phyloP scores from a whole-genome alignment of 163 green algal species.

The Smithsoniella earleae region DNA sequence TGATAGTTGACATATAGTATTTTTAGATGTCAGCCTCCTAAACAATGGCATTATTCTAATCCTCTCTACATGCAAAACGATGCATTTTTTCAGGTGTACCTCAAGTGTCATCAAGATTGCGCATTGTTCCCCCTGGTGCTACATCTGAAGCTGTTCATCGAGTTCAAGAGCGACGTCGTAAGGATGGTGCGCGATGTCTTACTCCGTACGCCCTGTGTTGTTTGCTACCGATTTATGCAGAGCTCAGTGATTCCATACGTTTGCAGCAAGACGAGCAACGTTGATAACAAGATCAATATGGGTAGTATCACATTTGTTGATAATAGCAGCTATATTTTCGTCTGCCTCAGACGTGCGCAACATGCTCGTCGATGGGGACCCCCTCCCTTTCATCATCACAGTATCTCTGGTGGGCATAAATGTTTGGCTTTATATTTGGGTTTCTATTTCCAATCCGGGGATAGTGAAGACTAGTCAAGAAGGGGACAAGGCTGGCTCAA shows the following conservation, averaged over 20 bases:
- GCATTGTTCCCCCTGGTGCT: not conserved
- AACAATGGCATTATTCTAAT: too few species aligned
- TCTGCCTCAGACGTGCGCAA: not conserved
- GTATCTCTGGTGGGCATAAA: slow-evolving; percentile 1
- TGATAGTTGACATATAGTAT: too few species aligned
- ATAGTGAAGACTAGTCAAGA: too few species aligned
- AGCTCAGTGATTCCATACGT: not conserved
- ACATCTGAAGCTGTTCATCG: slow-evolving; percentile 15
- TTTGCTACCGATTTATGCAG: not conserved
- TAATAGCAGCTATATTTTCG: slow-evolving; percentile 13
- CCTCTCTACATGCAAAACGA: too few species aligned
- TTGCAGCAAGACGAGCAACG: slow-evolving; percentile 14
- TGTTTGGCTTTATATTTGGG: slow-evolving; percentile 12
- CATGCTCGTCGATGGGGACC: not conserved
- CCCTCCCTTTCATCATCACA: not conserved
- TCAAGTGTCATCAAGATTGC: too few species aligned
- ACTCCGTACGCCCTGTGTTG: too few species aligned
- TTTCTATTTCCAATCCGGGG: slow-evolving; percentile 22
- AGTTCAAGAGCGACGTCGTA: not conserved
- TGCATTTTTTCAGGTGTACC: too few species aligned
- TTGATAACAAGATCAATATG: slow-evolving; percentile 22
- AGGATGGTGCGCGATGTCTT: not conserved
- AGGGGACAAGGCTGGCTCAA: too few species aligned
- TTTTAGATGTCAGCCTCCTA: too few species aligned
- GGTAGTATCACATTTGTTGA: slow-evolving; percentile 18